Conservation (phyloP, 352 stramenopile species). For the Phytophthora capsici region DNA sequence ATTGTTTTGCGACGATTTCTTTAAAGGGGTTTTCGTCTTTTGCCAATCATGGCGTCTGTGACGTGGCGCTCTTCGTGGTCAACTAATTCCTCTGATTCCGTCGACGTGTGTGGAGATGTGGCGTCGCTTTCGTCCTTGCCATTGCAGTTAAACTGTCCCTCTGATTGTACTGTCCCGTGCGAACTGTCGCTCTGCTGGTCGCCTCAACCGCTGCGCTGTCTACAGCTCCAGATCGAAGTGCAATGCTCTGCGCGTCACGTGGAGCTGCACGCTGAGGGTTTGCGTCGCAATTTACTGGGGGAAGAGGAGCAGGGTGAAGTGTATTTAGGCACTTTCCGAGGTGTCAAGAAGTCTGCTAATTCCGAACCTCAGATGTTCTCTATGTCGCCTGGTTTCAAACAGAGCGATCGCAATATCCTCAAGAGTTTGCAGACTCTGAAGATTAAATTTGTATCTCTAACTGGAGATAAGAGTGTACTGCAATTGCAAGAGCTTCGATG, state of each 20-base stretch:
- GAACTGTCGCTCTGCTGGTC: slow-evolving; percentile 55
- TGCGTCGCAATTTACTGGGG: slow-evolving; percentile 59
- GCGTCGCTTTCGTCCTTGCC: slow-evolving; percentile 23
- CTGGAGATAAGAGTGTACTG: slow-evolving; percentile 57
- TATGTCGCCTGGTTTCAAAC: slow-evolving; percentile 55
- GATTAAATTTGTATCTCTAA: slow-evolving; percentile 80
- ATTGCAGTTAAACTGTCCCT: slow-evolving; percentile 25
- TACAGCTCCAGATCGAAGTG: slow-evolving; percentile 56
- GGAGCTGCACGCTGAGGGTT: slow-evolving; percentile 64
- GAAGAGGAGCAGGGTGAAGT: slow-evolving; percentile 67
- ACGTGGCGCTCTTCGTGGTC: slow-evolving; percentile 36
- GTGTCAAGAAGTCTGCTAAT: slow-evolving; percentile 25
- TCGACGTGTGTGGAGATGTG: slow-evolving; percentile 12
- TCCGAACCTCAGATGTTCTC: slow-evolving; percentile 42
- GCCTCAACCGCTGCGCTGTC: slow-evolving; percentile 44
- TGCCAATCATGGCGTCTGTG: slow-evolving; percentile 25
- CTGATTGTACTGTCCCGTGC: slow-evolving; percentile 33
- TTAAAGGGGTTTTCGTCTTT: slow-evolving; percentile 18
- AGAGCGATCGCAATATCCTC: slow-evolving; percentile 59
- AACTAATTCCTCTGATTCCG: not conserved
- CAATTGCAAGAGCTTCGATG: slow-evolving; percentile 51
- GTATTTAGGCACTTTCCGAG: slow-evolving; percentile 79
- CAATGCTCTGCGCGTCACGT: slow-evolving; percentile 73
- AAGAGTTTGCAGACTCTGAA: slow-evolving; percentile 54
- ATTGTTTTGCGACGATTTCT: not conserved